Evolutionary conservation across 2,329 filamentous ascomycete genomes (phyloP), one percentile per base, ranked within the genome.

Genomic region (Rutstroemia sp.): DNA sequence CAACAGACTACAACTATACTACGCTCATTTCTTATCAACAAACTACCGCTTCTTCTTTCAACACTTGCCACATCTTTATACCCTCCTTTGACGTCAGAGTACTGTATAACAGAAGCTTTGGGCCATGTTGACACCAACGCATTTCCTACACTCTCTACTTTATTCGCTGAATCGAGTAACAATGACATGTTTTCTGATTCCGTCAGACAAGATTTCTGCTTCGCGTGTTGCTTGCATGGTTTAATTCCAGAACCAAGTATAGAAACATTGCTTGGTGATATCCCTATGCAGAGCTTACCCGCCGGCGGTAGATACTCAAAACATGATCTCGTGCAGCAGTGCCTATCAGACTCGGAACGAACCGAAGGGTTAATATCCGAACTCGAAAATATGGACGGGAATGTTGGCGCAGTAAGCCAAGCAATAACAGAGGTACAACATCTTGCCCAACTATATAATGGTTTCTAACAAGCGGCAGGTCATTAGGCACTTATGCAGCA

Each of bases 301-400:
- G 81, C 85, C 23, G 81, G 86, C 23, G 86, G 87, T 4, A 86
- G 86, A 57, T 90, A 90, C 64, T 78, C 81, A 48, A 94, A 92
- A 70, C 88, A 94, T 27, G 80, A 84, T 30, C 75, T 99, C 12
- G 81, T 96, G 0, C 79, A 83, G 49, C 86, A 94, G 67, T 96
- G 91, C 61, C 79, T 87, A 49, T 79, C 81, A 10, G 90, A 95
- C 62, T 82, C 85, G 0, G 87, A 90, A 59, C 83, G 85, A 61
- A 83, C 88, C 1, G 87, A 91, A 62, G 81, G 85, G 45, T 77
- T 95, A 34, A 82, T 96, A 42, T 81, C 85, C 41, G 90, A 95
- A 65, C 77, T 99, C 23, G 90, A 96, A 56, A 87, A 86, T 51
- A 91, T 94, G 79, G 90, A 95, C 66, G 92, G 92, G 1, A 96